Percentiles rank a stretch among this genome's conserved stretches.
These are phyloP conservation scores for Cordyceps cicadae DNA, from an alignment of 2,329 filamentous ascomycete species.

Conservation along the genomic window DNA sequence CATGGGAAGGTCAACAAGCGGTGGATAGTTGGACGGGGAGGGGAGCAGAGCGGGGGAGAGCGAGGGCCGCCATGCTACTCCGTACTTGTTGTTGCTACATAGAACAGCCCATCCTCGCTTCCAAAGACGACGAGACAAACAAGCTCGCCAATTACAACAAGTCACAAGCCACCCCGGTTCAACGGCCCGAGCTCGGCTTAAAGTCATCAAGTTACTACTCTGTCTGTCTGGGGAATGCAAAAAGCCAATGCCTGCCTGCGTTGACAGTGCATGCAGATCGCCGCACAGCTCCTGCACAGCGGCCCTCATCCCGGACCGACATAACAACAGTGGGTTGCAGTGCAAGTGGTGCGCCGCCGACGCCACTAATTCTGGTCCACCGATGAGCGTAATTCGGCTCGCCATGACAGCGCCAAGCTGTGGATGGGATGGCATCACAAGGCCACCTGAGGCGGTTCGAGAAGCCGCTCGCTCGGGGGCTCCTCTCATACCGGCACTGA, in stretches of 20 bases:
- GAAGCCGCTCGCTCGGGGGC: neutral
- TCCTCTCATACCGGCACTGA: neutral
- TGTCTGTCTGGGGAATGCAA: neutral
- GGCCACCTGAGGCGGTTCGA: neutral
- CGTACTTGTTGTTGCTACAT: too few species aligned
- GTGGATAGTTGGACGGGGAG: neutral
- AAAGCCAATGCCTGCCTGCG: neutral
- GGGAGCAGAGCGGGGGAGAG: neutral
- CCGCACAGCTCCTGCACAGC: neutral
- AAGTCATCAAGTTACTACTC: neutral
- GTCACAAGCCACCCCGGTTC: too few species aligned
- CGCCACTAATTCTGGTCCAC: neutral
- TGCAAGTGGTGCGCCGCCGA: neutral
- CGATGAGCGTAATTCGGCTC: neutral
- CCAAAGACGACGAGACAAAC: too few species aligned
- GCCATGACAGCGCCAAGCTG: neutral
- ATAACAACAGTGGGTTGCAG: neutral
- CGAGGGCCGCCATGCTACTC: too few species aligned
- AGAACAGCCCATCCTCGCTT: neutral
- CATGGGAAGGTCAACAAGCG: neutral
- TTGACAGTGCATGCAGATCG: neutral
- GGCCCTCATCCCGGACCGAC: constrained; percentile 4
- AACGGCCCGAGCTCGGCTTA: neutral
- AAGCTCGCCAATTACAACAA: too few species aligned
- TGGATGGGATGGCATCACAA: neutral